Evolutionary conservation across 1,284 basidiomycete species (phyloP).

Genomic region (Rhodotorula sp.): DNA sequence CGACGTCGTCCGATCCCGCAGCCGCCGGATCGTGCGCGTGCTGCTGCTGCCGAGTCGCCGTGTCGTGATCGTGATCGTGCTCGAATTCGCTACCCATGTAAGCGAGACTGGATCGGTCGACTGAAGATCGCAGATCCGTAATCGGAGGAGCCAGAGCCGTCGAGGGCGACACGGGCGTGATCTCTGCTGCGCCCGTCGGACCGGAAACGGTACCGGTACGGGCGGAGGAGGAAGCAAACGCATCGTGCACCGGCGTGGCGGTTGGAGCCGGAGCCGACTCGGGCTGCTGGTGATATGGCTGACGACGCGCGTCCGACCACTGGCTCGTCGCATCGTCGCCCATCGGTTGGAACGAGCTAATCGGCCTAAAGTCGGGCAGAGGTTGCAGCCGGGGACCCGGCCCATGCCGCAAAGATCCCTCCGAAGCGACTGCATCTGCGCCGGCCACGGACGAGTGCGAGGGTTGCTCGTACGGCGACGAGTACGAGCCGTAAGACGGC

Average conservation of each 20-base stretch:
- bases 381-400: constrained; percentile 28
- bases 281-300: neutral
- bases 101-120: constrained; percentile 21
- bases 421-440: neutral
- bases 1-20: neutral
- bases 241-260: constrained; percentile 1
- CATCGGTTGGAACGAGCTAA: constrained; percentile 12
- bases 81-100: constrained; percentile 22
- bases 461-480: neutral
- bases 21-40: neutral
- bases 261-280: neutral
- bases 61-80: neutral
- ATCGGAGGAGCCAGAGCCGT: neutral
- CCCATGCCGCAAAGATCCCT: neutral
- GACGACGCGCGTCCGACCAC: neutral
- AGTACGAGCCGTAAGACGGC: neutral
- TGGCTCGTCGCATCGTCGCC: neutral
- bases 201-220: neutral
- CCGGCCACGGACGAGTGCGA: neutral
- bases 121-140: constrained; percentile 2
- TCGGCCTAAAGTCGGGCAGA: constrained; percentile 25
- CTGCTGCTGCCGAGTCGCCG: neutral
- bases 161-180: neutral
- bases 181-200: too few species aligned
- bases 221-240: neutral